A percentile compares a stretch with the other conserved stretches of the same genome.
Conservation (phyloP, 306 rosid genomes). For the Ceratonia siliqua region DNA sequence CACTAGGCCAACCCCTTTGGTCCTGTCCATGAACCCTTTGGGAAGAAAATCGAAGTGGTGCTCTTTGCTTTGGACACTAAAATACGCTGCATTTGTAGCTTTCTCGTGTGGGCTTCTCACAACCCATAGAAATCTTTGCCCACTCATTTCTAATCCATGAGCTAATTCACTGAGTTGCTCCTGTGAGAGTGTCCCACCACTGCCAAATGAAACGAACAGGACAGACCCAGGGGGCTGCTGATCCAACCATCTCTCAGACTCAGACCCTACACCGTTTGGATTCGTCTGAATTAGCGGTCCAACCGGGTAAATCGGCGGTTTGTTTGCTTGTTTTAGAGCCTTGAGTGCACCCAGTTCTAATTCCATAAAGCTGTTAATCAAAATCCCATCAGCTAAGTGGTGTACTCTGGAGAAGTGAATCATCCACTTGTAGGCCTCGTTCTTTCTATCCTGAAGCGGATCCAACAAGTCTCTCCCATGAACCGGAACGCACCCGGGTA, state of each 20-base stretch:
- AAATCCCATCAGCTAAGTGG: slow-evolving; percentile 55
- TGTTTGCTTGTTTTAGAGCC: slow-evolving; percentile 40
- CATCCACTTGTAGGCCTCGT: slow-evolving; percentile 62
- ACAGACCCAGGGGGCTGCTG: slow-evolving; percentile 58
- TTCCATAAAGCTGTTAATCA: slow-evolving; percentile 59
- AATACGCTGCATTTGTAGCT: slow-evolving; percentile 40
- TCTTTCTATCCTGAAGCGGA: slow-evolving; percentile 68
- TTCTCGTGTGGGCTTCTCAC: slow-evolving; percentile 48
- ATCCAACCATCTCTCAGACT: slow-evolving; percentile 61
- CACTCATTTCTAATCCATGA: slow-evolving; percentile 52
- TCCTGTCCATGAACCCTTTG: slow-evolving; percentile 59
- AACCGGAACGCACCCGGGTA: slow-evolving; percentile 71
- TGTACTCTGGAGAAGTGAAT: slow-evolving; percentile 52
- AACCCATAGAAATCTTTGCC: slow-evolving; percentile 58
- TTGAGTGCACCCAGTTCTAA: slow-evolving; percentile 57
- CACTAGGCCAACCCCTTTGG: slow-evolving; percentile 41
- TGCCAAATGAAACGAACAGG: slow-evolving; percentile 57
- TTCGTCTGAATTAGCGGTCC: slow-evolving; percentile 47
- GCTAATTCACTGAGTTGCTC: slow-evolving; percentile 50
- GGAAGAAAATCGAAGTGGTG: slow-evolving; percentile 59
- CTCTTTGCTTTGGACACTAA: slow-evolving; percentile 33
- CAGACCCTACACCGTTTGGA: neutral
- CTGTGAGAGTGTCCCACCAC: slow-evolving; percentile 53
- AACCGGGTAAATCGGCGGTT: slow-evolving; percentile 57
- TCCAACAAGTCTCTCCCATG: slow-evolving; percentile 57